Conservation (phyloP, 202 grass and related monocot species). For the Carex arenaria region DNA sequence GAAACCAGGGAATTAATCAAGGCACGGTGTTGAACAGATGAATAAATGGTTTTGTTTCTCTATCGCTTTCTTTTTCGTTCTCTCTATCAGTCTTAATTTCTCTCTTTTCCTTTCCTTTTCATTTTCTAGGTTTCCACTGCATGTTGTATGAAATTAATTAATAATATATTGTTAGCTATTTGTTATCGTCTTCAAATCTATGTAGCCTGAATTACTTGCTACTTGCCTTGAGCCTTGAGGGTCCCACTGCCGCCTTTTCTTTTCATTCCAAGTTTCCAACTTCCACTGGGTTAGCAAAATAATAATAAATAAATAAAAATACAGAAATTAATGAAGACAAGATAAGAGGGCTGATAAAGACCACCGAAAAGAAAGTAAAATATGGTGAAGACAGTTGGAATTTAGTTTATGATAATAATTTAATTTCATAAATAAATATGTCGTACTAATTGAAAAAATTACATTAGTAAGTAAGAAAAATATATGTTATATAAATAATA, state of each 20-base stretch:
- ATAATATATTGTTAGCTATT: not conserved
- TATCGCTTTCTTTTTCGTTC: not conserved
- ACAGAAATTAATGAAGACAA: not conserved
- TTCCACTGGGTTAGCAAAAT: not conserved
- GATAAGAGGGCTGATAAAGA: not conserved
- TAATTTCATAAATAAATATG: no score
- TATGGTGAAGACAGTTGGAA: no score
- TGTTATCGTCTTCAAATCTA: not conserved
- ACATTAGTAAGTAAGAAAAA: no score
- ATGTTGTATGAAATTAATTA: not conserved
- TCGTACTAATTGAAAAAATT: no score
- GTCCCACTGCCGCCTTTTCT: not conserved
- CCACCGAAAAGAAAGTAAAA: no score
- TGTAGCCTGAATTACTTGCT: not conserved
- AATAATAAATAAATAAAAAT: not conserved
- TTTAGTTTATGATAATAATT: no score
- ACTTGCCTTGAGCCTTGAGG: not conserved
- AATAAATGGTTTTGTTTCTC: not conserved
- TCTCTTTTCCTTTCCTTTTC: not conserved
- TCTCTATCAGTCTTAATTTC: not conserved
- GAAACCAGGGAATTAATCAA: not conserved
- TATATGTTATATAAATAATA: no score
- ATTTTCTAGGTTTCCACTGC: constrained; percentile 6
- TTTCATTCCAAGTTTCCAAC: not conserved
- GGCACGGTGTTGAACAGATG: not conserved